Evolutionary conservation across 1,284 basidiomycete species (phyloP).

Genomic region (Rhodotorula sp.): DNA sequence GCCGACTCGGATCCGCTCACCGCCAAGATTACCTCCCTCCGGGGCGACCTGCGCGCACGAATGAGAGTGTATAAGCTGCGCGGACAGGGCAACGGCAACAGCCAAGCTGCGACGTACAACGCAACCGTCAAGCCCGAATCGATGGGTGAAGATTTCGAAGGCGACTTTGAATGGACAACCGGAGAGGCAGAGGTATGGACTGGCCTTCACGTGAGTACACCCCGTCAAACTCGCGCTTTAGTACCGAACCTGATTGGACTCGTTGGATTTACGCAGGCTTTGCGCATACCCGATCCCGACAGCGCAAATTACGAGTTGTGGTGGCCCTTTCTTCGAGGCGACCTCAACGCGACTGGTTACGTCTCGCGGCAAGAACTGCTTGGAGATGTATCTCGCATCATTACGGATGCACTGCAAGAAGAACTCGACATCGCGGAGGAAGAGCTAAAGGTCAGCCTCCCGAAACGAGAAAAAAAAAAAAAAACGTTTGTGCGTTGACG

Average conservation of each 20-base stretch:
- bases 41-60: slow-evolving; percentile 70
- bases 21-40: slow-evolving; percentile 65
- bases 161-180: slow-evolving; percentile 71
- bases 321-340: slow-evolving; percentile 72
- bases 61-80: slow-evolving; percentile 86
- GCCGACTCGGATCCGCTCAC: slow-evolving; percentile 14
- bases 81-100: slow-evolving; percentile 70
- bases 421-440: slow-evolving; percentile 61
- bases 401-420: slow-evolving; percentile 62
- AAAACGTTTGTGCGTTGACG: background rate
- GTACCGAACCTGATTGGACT: background rate
- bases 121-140: slow-evolving; percentile 62
- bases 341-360: slow-evolving; percentile 79
- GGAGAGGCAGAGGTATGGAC: slow-evolving; percentile 58
- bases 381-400: slow-evolving; percentile 72
- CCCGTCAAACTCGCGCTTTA: too few relatives aligned
- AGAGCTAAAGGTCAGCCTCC: slow-evolving; percentile 61
- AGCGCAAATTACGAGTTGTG: slow-evolving; percentile 65
- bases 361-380: slow-evolving; percentile 64
- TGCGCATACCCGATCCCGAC: slow-evolving; percentile 67
- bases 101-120: slow-evolving; percentile 62
- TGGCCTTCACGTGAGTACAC: slow-evolving; percentile 63
- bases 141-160: slow-evolving; percentile 72
- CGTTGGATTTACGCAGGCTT: slow-evolving; percentile 56
- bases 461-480: background rate